phyloP scores from a whole-genome alignment of 1,284 basidiomycete genomes.

The Acaromyces ingoldii region DNA sequence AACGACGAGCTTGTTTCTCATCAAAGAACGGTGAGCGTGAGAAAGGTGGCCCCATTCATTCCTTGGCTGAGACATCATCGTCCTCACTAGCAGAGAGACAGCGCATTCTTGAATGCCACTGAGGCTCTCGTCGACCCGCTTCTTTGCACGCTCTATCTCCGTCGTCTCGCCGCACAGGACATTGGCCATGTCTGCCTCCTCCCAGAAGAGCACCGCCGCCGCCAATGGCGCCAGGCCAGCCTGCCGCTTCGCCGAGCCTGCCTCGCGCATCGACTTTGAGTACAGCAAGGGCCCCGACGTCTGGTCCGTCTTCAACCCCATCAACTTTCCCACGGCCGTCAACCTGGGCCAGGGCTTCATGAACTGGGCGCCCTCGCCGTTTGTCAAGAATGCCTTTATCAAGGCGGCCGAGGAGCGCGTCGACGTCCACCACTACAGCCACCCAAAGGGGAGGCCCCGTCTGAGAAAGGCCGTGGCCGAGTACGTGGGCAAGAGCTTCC shows the following conservation, averaged over 20 bases:
- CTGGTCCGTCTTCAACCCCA: constrained; percentile 48
- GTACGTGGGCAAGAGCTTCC: constrained; percentile 16
- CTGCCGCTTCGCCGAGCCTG: not conserved
- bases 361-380: constrained; percentile 45
- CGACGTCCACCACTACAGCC: constrained; percentile 49
- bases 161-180: too few relatives aligned
- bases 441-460: constrained; percentile 41
- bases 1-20: too few relatives aligned
- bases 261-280: constrained; percentile 30
- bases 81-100: too few relatives aligned
- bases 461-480: constrained; percentile 39
- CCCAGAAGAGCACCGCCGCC: not conserved
- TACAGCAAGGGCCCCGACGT: constrained; percentile 41
- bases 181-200: too few relatives aligned
- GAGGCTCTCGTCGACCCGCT: too few relatives aligned
- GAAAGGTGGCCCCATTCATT: too few relatives aligned
- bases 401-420: constrained; percentile 21
- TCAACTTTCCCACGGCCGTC: constrained; percentile 45
- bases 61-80: too few relatives aligned
- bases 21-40: too few relatives aligned
- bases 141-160: not conserved
- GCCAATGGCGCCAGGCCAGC: not conserved
- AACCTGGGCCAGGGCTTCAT: constrained; percentile 51
- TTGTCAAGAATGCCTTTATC: constrained; percentile 27
- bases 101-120: too few relatives aligned